Evolutionary conservation across 2,329 filamentous ascomycete genomes (phyloP), one percentile per base, ranked within the genome.

Genomic region (Cytospora piceae): DNA sequence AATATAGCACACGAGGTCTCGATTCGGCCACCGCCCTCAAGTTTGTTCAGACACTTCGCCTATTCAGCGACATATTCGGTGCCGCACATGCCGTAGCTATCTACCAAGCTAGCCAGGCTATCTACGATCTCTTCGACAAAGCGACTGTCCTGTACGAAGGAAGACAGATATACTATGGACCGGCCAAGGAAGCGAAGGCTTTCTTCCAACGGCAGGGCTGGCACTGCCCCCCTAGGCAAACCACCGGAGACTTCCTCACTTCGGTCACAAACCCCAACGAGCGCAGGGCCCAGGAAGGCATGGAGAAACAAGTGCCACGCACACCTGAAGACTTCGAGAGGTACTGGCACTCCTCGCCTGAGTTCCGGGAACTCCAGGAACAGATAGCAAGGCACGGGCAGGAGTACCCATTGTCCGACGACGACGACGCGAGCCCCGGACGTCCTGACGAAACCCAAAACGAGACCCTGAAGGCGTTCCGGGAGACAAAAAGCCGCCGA

Each of bases 81-180:
- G 84, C 84, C 0, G 84, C 89, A 0, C 87, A 87, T 1, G 79
- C 85, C 0, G 87, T 93, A 3, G 88, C 90, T 12, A 85, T 93
- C 11, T 92, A 92, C 68, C 90, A 93, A 72, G 89, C 90, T 8
- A 86, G 85, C 22, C 87, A 91, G 71, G 79, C 84, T 49, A 89
- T 89, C 39, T 91, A 91, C 72, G 87, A 91, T 66, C 77, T 87
- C 20, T 94, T 94, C 71, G 90, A 94, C 77, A 93, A 93, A 73
- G 86, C 85, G 0, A 82, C 87, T 0, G 88, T 94, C 0, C 79
- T 94, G 0, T 93, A 94, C 72, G 89, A 93, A 72, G 92, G 91
- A 0, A 83, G 88, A 0, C 85, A 94, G 72, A 94, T 94, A 68
- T 94, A 87, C 78, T 94, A 89, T 69, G 92, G 91, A 0, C 84